Base-by-base conservation (phyloP, 768 basidiomycete species). In the Kondoa malvinella region DNA sequence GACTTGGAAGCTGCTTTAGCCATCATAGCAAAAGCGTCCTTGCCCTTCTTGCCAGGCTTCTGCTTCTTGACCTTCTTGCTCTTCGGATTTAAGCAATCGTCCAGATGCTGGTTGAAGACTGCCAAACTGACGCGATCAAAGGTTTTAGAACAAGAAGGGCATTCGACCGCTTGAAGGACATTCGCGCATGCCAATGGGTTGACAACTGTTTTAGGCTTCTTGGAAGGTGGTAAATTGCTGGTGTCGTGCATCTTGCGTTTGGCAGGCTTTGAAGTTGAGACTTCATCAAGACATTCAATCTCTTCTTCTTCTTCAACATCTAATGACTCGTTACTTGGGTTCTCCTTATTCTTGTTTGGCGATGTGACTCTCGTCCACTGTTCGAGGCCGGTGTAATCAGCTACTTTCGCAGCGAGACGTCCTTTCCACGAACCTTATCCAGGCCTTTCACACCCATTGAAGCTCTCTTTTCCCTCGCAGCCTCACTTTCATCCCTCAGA, bases 401-500 rank as follows among this genome's bases (percentile, higher is more conserved):
- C 58, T 29, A 8, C 30, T 59, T 59, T 21, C 4, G 57, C n/a
- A 21, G 4, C n/a, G 12, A 32, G 27, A 14, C 56, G 30, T 33
- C 0, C 1, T 1, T 33, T 17, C 64, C 69, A 32, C 63, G 12
- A 21, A 68, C 71, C 3, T 65, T 62, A 27, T 72, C 69, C 3
- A 72, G 66, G 15, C 25, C 27, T 16, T 63, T 30, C 17, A 27
- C 61, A 17, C 33, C 61, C 29, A 30, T 58, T 68, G 40, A 8
- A 50, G 40, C 40, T 50, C 40, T 69, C 50, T 66, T 68, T 61
- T 29, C 34, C 34, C 59, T 66, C 50, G 67, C 64, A 2, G 68
- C 67, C 34, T 64, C 68, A 14, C 68, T 56, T n/a, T 74, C 73
- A 32, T 99, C 94, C 74, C 88, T 88, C 72, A 99, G 78, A 70